A percentile compares a stretch with the other conserved stretches of the same genome.
These are phyloP conservation scores for Aegle marmelos DNA, from an alignment of 345 rosid genomes.

Conservation along the genomic window DNA sequence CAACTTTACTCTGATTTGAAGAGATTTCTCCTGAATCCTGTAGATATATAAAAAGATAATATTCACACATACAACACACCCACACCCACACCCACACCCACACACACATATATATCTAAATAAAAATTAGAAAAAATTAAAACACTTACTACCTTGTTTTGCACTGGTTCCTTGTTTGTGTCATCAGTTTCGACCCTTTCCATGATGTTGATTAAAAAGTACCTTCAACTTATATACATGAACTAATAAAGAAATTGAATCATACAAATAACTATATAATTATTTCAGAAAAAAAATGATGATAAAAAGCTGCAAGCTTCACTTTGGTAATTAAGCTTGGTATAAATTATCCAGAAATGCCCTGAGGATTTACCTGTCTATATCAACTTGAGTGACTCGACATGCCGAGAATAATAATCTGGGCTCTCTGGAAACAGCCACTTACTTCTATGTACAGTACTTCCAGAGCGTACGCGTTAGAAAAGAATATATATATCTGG, in stretches of 20 bases:
- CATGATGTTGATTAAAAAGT: background rate
- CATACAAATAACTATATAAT: background rate
- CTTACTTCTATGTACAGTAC: background rate
- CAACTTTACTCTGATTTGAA: conserved; percentile 1
- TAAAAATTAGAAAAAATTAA: background rate
- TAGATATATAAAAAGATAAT: background rate
- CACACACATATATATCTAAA: background rate
- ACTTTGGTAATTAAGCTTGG: background rate
- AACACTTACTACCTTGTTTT: background rate
- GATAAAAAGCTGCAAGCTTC: background rate
- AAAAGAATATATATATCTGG: background rate
- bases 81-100: too few relatives aligned
- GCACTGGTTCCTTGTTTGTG: background rate
- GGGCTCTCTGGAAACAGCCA: background rate
- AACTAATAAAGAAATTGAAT: background rate
- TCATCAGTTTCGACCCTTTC: background rate
- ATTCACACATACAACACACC: too few relatives aligned
- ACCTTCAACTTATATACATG: background rate
- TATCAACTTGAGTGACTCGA: background rate
- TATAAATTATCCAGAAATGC: background rate
- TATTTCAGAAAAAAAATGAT: background rate
- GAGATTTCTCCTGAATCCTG: conserved; percentile 15
- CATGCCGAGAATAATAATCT: background rate
- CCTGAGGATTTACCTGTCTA: too few relatives aligned
- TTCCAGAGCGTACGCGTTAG: background rate